Conservation (phyloP, 441 rosid genomes). For the Breynia disticha region DNA sequence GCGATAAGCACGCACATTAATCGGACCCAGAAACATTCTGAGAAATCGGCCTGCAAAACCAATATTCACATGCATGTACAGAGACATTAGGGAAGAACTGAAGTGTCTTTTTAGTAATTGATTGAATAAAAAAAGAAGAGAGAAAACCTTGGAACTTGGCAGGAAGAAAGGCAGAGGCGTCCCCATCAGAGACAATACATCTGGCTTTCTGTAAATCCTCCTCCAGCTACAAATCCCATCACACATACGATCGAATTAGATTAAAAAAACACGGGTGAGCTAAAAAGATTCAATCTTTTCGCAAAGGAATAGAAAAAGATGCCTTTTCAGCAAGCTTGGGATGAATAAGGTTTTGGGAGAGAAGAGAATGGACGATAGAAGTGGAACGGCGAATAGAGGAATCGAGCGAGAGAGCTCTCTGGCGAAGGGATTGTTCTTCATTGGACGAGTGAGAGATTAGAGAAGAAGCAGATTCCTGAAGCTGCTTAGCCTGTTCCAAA, state of each 20-base stretch:
- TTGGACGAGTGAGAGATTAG: conserved; percentile 39
- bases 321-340: conserved; percentile 63
- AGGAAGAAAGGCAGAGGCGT: conserved; percentile 76
- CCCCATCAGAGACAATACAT: conserved; percentile 66
- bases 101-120: not conserved
- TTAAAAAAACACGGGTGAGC: conserved; percentile 2
- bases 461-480: conserved; percentile 68
- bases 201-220: conserved; percentile 76
- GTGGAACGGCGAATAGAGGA: conserved; percentile 63
- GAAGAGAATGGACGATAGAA: conserved; percentile 31
- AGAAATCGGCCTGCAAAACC: conserved; percentile 52
- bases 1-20: conserved; percentile 78
- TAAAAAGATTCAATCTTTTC: no score
- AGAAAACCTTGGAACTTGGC: conserved; percentile 55
- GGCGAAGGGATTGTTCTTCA: conserved; percentile 64
- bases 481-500: conserved; percentile 66
- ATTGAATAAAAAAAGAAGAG: not conserved
- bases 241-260: not conserved
- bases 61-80: no score
- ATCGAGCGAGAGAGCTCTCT: conserved; percentile 60
- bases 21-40: conserved; percentile 86
- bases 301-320: not conserved
- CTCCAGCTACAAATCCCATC: conserved; percentile 50
- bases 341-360: conserved; percentile 37
- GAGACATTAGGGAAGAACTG: no score